A percentile compares a stretch with the other conserved stretches of the same genome.
These are phyloP conservation scores for Aspergillus sp. DNA, from an alignment of 2,329 filamentous ascomycete species.

Conservation along the genomic window DNA sequence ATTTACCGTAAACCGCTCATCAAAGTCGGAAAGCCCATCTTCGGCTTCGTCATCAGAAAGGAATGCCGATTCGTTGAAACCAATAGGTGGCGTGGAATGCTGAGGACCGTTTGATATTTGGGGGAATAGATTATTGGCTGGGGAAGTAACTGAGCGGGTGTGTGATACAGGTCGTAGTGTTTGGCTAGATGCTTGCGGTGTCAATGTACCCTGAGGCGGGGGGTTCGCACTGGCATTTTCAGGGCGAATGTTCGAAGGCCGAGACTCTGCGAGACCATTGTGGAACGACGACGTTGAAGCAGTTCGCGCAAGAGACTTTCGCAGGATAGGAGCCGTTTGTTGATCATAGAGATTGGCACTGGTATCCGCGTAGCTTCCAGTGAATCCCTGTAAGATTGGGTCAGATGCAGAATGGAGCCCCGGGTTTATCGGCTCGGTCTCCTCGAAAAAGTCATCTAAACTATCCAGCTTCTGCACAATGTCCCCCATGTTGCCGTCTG, in stretches of 20 bases:
- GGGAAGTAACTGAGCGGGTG: conserved; percentile 78
- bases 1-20: conserved; percentile 54
- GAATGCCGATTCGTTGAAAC: conserved; percentile 53
- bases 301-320: conserved; percentile 70
- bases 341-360: conserved; percentile 86
- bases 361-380: conserved; percentile 63
- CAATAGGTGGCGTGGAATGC: conserved; percentile 46
- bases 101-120: conserved; percentile 44
- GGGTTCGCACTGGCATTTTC: conserved; percentile 39
- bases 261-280: conserved; percentile 75
- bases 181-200: conserved; percentile 25
- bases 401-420: conserved; percentile 40
- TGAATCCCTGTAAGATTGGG: conserved; percentile 43
- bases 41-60: conserved; percentile 74
- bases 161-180: conserved; percentile 65
- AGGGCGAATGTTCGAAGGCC: conserved; percentile 53
- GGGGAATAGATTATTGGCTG: conserved; percentile 50
- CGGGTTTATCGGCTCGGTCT: conserved; percentile 56
- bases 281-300: conserved; percentile 74
- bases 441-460: conserved; percentile 77
- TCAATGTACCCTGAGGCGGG: conserved; percentile 42
- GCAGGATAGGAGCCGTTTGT: conserved; percentile 82
- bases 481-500: conserved; percentile 68
- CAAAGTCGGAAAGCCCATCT: conserved; percentile 75
- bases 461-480: conserved; percentile 75